A percentile compares a stretch with the other conserved stretches of the same genome.
Evolutionary conservation across 2,329 filamentous ascomycete genomes (phyloP).

Genomic region (Mycocentrospora acerina): DNA sequence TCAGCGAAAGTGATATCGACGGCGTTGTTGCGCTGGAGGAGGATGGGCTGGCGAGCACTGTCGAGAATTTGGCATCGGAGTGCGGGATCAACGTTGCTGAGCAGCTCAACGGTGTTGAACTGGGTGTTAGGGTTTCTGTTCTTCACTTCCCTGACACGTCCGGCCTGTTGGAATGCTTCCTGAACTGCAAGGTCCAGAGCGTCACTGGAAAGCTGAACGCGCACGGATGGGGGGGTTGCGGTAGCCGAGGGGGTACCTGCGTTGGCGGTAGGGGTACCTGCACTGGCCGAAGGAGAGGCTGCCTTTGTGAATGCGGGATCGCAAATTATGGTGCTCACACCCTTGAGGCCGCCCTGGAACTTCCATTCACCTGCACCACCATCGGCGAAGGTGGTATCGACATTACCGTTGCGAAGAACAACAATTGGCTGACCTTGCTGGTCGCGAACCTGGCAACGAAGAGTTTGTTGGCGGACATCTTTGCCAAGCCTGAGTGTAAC

Average conservation of each 20-base stretch:
- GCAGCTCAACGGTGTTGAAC: slow-evolving; percentile 12
- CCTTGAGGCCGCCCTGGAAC: slow-evolving; percentile 3
- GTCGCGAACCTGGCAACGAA: slow-evolving; percentile 15
- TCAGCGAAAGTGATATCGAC: slow-evolving; percentile 19
- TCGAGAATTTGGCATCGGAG: slow-evolving; percentile 18
- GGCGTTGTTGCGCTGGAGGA: slow-evolving; percentile 12
- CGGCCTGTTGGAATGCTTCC: slow-evolving; percentile 5
- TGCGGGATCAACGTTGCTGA: slow-evolving; percentile 9
- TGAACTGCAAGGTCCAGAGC: slow-evolving; percentile 8
- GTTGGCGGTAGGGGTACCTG: not conserved
- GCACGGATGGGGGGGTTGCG: slow-evolving; percentile 3
- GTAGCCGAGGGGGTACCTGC: not conserved
- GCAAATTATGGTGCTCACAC: slow-evolving; percentile 6
- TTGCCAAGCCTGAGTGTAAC: slow-evolving; percentile 10
- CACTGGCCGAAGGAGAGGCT: slow-evolving; percentile 1
- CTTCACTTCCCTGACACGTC: slow-evolving; percentile 4
- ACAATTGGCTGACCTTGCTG: slow-evolving; percentile 8
- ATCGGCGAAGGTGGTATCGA: slow-evolving; percentile 15
- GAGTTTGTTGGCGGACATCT: slow-evolving; percentile 9
- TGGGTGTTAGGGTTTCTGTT: not conserved
- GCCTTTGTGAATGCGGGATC: slow-evolving; percentile 7
- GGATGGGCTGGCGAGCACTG: slow-evolving; percentile 7
- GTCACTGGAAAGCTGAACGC: slow-evolving; percentile 7
- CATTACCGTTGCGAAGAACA: slow-evolving; percentile 9
- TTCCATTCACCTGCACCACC: slow-evolving; percentile 3